Base-by-base conservation (phyloP, 148 eudicot genomes). In the Rhododendron ferrugineum region DNA sequence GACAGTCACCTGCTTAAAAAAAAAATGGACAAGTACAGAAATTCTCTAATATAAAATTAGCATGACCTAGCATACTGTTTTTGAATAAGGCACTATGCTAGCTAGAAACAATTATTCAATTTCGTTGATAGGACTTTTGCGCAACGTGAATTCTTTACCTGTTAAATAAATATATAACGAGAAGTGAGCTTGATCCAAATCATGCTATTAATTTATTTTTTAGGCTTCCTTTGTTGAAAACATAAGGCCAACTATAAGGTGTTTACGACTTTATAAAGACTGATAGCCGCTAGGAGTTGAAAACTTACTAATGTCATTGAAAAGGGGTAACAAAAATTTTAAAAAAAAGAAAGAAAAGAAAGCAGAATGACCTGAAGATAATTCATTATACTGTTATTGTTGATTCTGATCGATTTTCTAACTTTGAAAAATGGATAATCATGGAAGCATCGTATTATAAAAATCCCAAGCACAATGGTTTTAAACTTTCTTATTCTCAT, bases 211-310 rank as follows among this genome's bases (percentile, higher is more conserved):
- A n/a, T 28, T 11, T 28, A n/a, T 28, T 11, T 30, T 70, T 70
- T 70, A 28, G 18, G 75, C 75, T 70, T 70, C 75, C 75, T 70
- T 70, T 70, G 75, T 70, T 70, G 75, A 70, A 64, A 64, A 64
- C 50, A 58, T 22, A 58, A 58, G 64, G 26, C n/a, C 75, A 70
- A 70, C 75, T 30, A 30, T 30, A 30, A 30, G 74, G 74, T 30
- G 74, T 30, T 68, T 11, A 13, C 74, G 37, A 70, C 75, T 70
- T 70, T 70, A 30, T 70, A 13, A 13, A 13, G 18, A 30, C 32
- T 10, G 72, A 64, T n/a, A 30, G 37, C 36, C 18, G 37, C 37
- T 70, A 14, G 75, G 75, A 30, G 37, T 70, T 70, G 75, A 70
- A 70, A 70, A 70, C n/a, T n/a, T n/a, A n/a, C 75, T 13, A 64